Evolutionary conservation across 768 basidiomycete genomes (phyloP), one percentile per base, ranked within the genome.

Genomic region (Amanita rubescens): DNA sequence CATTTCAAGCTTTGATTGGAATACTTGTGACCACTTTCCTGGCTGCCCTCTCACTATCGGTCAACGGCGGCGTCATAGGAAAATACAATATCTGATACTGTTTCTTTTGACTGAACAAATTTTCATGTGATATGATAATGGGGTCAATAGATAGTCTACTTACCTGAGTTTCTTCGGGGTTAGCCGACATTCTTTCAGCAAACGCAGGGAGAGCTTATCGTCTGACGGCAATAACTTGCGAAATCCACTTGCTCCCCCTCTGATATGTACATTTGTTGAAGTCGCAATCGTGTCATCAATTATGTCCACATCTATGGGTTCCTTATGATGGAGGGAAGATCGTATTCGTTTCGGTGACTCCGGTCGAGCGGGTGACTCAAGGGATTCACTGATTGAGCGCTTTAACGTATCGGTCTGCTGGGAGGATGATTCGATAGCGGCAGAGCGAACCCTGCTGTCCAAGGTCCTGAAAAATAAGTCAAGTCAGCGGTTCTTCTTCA

Each of bases 61-160:
- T 75, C 47, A 93, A 67, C 5, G 87, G 82, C 1, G 75, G 70
- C 0, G 73, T 76, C 69, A 93, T 77, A 1, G 89, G 86, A 60
- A 94, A 93, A 61, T 83, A 87, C 27, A 96, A 72, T 15, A 95
- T 79, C 64, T 96, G 93, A 63, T 89, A 93, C 42, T 85, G 74
- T 55, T 78, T 70, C 59, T 71, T 68, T 57, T 68, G 72, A 55
- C 83, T 84, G 58, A n/a, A 45, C 20, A 25, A 19, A n/a, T 12
- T n/a, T 41, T 22, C 3, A 33, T 19, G 17, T 17, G 14, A 11
- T 24, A 38, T 20, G 24, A 30, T 20, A 15, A 30, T 32, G n/a
- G n/a, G 15, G 34, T 27, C 32, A 20, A 34, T n/a, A 41, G 30
- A 22, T 25, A 17, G 10, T 39, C 22, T 22, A 39, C 48, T 11